phyloP scores from a whole-genome alignment of 345 rosid genomes.

The Melaleuca quinquenervia region DNA sequence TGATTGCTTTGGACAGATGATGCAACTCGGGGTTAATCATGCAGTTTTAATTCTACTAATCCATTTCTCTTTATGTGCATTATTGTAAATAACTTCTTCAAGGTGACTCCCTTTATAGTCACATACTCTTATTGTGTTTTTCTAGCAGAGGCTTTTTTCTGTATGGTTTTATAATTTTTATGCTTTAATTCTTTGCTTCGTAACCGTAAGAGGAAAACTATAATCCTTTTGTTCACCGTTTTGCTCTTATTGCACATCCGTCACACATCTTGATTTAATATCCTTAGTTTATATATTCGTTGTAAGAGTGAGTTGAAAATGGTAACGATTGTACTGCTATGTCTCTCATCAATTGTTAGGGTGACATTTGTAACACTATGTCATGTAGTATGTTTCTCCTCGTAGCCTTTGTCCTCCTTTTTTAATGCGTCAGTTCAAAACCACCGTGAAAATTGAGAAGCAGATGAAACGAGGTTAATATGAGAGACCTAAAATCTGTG shows the following conservation, averaged over 20 bases:
- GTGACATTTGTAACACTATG: not conserved
- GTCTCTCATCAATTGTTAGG: not conserved
- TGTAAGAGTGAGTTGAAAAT: not conserved
- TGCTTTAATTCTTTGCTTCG: not conserved
- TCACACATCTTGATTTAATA: not conserved
- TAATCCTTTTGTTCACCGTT: not conserved
- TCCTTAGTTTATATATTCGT: not conserved
- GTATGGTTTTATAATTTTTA: not conserved
- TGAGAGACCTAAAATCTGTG: not conserved
- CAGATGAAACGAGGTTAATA: not conserved
- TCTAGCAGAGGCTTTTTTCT: not conserved
- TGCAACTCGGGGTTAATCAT: not conserved
- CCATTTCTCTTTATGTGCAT: not conserved
- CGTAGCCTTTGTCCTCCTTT: not conserved
- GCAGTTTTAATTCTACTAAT: not conserved
- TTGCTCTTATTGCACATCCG: not conserved
- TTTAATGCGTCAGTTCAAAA: not conserved
- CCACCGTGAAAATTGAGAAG: not conserved
- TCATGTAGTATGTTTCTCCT: not conserved
- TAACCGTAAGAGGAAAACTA: not conserved
- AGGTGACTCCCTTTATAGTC: not conserved
- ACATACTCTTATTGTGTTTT: not conserved
- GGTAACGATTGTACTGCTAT: not conserved
- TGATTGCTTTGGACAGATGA: not conserved
- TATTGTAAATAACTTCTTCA: not conserved